Evolutionary conservation across 2,329 filamentous ascomycete species (phyloP).

Genomic region (Aspergillus floridensis): DNA sequence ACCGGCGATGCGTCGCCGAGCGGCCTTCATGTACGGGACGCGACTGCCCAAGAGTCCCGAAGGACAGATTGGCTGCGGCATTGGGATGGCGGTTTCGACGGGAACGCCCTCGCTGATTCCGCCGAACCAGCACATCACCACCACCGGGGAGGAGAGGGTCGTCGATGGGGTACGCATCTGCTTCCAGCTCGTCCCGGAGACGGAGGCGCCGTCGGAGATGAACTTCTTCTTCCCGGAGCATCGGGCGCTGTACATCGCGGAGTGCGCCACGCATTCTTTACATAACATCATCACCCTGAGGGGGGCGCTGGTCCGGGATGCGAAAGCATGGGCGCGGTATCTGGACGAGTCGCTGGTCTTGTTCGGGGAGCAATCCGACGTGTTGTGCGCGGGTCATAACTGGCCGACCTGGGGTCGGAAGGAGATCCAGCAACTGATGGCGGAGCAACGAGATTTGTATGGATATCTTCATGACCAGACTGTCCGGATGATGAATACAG

Average conservation of each 20-base stretch:
- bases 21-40: slow-evolving; percentile 43
- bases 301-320: slow-evolving; percentile 43
- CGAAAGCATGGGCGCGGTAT: slow-evolving; percentile 41
- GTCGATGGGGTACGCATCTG: slow-evolving; percentile 40
- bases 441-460: slow-evolving; percentile 42
- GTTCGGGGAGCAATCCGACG: slow-evolving; percentile 33
- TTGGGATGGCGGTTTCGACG: slow-evolving; percentile 32
- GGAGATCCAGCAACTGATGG: slow-evolving; percentile 25
- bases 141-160: slow-evolving; percentile 30
- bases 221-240: slow-evolving; percentile 43
- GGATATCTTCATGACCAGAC: slow-evolving; percentile 44
- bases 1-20: slow-evolving; percentile 39
- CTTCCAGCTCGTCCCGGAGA: slow-evolving; percentile 44
- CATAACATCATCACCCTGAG: slow-evolving; percentile 46
- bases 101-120: slow-evolving; percentile 36
- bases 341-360: slow-evolving; percentile 40
- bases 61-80: slow-evolving; percentile 40
- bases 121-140: slow-evolving; percentile 33
- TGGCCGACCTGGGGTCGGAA: slow-evolving; percentile 45
- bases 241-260: slow-evolving; percentile 39
- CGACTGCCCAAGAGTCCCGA: slow-evolving; percentile 26
- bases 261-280: slow-evolving; percentile 41
- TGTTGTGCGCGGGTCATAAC: slow-evolving; percentile 41
- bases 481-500: slow-evolving; percentile 39
- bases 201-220: slow-evolving; percentile 46